Conservation (phyloP, 441 rosid genomes). For the Raphanus hybrid region DNA sequence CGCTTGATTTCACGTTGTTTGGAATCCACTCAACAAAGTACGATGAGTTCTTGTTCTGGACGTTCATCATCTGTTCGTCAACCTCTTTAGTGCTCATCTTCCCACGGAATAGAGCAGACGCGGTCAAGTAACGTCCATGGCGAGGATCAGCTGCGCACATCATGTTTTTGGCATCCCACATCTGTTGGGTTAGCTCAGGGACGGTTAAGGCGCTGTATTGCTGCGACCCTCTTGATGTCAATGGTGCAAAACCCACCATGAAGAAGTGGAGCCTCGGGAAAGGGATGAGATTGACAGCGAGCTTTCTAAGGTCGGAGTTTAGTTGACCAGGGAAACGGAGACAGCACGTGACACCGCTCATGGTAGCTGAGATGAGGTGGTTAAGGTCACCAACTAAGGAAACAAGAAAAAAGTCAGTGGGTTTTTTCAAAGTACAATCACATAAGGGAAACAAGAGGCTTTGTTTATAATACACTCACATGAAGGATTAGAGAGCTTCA, state of each 20-base stretch:
- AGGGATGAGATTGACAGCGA: conserved; percentile 9
- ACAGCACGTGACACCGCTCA: conserved; percentile 4
- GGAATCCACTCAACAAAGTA: conserved; percentile 5
- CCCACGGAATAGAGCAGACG: conserved; percentile 1
- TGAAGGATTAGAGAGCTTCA: conserved; percentile 58
- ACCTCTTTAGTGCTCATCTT: conserved; percentile 11
- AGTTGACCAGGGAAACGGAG: conserved; percentile 5
- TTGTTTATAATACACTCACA: conserved; percentile 50
- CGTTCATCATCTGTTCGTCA: conserved; percentile 5
- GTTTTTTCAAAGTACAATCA: background rate
- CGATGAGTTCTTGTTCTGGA: conserved; percentile 2
- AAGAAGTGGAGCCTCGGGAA: background rate
- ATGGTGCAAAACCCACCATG: background rate
- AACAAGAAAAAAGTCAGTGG: conserved; percentile 16
- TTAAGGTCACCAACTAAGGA: conserved; percentile 48
- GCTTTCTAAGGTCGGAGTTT: conserved; percentile 2
- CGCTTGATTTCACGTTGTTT: conserved; percentile 9
- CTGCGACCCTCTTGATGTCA: conserved; percentile 7
- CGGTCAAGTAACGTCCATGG: background rate
- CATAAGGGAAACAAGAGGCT: conserved; percentile 5
- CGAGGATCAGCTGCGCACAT: conserved; percentile 3
- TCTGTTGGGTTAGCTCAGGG: conserved; percentile 10
- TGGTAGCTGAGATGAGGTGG: conserved; percentile 12
- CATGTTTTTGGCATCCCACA: conserved; percentile 8
- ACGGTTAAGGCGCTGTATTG: background rate